phyloP scores from a whole-genome alignment of 257 asterid species.

The Nicotiana tabacum region DNA sequence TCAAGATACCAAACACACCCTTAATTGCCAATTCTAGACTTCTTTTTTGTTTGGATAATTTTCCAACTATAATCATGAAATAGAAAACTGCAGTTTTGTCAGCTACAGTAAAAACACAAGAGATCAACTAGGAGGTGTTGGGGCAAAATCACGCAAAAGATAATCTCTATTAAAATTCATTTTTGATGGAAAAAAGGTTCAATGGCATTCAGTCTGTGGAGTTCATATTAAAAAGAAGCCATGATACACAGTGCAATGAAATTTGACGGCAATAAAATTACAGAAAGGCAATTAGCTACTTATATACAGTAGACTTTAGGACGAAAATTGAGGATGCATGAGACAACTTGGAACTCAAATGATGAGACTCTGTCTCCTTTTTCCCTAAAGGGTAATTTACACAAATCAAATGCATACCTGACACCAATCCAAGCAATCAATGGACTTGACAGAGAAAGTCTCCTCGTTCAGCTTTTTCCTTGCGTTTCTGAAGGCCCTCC shows the following conservation, averaged over 20 bases:
- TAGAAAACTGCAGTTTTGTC: neutral
- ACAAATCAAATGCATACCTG: conserved; percentile 44
- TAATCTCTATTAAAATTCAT: conserved; percentile 5
- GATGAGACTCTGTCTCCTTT: neutral
- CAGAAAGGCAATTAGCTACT: neutral
- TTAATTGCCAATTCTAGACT: neutral
- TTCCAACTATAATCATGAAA: neutral
- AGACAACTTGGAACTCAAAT: neutral
- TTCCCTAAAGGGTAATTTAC: neutral
- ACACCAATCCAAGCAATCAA: conserved; percentile 82
- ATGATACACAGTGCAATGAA: neutral
- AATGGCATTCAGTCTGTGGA: neutral
- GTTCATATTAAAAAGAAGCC: neutral
- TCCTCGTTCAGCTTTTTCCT: conserved; percentile 48
- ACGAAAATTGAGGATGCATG: neutral
- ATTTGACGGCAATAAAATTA: neutral
- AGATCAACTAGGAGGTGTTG: neutral
- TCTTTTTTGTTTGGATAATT: neutral
- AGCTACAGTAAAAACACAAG: neutral
- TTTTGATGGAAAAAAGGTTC: neutral
- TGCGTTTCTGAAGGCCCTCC: conserved; percentile 73
- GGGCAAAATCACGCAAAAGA: neutral
- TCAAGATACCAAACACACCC: too few relatives aligned
- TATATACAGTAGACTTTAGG: neutral
- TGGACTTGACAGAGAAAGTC: conserved; percentile 50